These are phyloP conservation scores for Dioscorea cayenensis DNA, from an alignment of 116 monocot genomes.

Conservation along the genomic window DNA sequence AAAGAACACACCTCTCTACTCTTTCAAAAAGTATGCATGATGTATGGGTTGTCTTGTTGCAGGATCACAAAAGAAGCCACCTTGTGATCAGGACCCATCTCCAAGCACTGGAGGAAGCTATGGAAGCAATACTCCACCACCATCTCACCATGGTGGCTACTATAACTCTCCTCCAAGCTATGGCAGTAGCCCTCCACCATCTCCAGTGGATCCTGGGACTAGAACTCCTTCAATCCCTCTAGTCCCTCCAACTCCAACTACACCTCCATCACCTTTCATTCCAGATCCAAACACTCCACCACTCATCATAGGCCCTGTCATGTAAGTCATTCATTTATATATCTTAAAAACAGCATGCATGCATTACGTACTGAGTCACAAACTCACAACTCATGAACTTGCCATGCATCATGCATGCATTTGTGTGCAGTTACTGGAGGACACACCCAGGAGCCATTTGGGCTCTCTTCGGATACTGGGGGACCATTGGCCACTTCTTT, in stretches of 20 bases:
- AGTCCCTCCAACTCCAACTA: constrained; percentile 5
- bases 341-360: background rate
- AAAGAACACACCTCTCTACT: too few relatives aligned
- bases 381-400: too few relatives aligned
- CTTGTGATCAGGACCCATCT: background rate
- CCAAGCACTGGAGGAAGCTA: background rate
- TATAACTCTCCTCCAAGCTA: background rate
- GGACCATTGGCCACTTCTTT: constrained; percentile 29
- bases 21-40: background rate
- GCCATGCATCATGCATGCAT: background rate
- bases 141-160: background rate
- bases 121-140: background rate
- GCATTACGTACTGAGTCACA: too few relatives aligned
- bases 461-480: constrained; percentile 42
- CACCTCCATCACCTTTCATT: constrained; percentile 10
- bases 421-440: constrained; percentile 44
- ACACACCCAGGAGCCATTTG: constrained; percentile 46
- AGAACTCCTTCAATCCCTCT: background rate
- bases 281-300: constrained; percentile 19
- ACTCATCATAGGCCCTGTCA: constrained; percentile 23
- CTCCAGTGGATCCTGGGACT: background rate
- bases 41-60: background rate
- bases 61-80: background rate
- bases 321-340: constrained; percentile 22
- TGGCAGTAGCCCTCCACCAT: background rate